These are phyloP conservation scores for Populus ilicifolia DNA, from an alignment of 345 rosid genomes.

Conservation along the genomic window DNA sequence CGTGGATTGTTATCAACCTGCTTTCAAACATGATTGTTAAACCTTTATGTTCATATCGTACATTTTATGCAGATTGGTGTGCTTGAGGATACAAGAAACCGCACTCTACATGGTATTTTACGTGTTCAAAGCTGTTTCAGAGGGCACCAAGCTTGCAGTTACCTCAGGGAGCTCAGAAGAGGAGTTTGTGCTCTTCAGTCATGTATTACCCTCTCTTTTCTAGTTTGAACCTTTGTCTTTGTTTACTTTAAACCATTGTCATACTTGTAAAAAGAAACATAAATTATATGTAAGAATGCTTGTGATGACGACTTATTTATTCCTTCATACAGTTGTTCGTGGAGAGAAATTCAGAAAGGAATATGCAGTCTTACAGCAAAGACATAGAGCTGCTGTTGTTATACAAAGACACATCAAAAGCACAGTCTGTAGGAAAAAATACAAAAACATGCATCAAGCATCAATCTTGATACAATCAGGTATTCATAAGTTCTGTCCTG, in stretches of 20 bases:
- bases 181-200: conserved; percentile 73
- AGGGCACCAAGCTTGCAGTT: conserved; percentile 78
- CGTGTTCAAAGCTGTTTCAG: conserved; percentile 94
- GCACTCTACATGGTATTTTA: conserved; percentile 90
- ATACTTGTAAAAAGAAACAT: conserved; percentile 6
- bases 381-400: conserved; percentile 78
- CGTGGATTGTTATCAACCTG: not conserved
- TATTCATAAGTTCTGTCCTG: conserved; percentile 15
- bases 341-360: conserved; percentile 75
- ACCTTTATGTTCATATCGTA: not conserved
- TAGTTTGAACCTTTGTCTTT: not conserved
- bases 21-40: not conserved
- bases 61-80: conserved; percentile 69
- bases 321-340: conserved; percentile 57
- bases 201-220: conserved; percentile 44
- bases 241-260: conserved; percentile 1
- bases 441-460: conserved; percentile 44
- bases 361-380: conserved; percentile 50
- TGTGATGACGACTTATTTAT: conserved; percentile 10
- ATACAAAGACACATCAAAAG: conserved; percentile 70
- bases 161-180: conserved; percentile 54
- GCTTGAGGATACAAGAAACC: conserved; percentile 96
- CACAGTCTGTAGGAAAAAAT: conserved; percentile 40
- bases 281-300: not conserved
- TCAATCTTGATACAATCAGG: conserved; percentile 80